Evolutionary conservation across 768 basidiomycete species (phyloP).

Genomic region (Russula vinacea): DNA sequence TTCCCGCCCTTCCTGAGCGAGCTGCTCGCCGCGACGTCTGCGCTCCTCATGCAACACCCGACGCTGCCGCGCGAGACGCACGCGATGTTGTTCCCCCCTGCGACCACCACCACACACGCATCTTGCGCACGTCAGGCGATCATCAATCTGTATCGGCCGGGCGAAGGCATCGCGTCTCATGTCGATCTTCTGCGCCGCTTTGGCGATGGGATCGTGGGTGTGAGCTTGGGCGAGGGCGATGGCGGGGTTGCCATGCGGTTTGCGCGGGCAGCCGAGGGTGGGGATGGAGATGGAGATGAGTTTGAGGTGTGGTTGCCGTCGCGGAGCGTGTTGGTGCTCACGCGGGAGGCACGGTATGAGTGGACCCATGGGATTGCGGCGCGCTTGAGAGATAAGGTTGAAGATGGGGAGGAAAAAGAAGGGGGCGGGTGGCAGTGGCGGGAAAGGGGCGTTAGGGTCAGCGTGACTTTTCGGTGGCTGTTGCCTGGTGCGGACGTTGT

Average conservation of each 20-base stretch:
- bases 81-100: conserved; percentile 58
- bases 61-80: conserved; percentile 49
- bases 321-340: conserved; percentile 72
- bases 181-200: conserved; percentile 83
- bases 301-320: conserved; percentile 70
- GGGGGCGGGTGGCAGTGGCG: conserved; percentile 40
- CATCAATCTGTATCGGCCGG: conserved; percentile 83
- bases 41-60: conserved; percentile 45
- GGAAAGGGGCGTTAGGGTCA: conserved; percentile 58
- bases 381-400: conserved; percentile 57
- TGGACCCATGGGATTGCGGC: conserved; percentile 89
- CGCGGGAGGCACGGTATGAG: conserved; percentile 74
- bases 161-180: conserved; percentile 86
- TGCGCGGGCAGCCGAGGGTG: conserved; percentile 28
- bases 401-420: conserved; percentile 31
- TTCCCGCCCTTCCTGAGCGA: conserved; percentile 55
- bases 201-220: conserved; percentile 85
- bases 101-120: conserved; percentile 32
- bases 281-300: conserved; percentile 2
- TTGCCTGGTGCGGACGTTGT: conserved; percentile 81
- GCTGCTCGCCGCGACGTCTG: conserved; percentile 52
- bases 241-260: conserved; percentile 83
- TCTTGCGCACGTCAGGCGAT: conserved; percentile 75
- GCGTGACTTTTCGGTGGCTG: conserved; percentile 86
- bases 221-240: conserved; percentile 64